These are phyloP conservation scores for Candida albicans DNA, from an alignment of 1,139 yeast species.

Conservation along the genomic window DNA sequence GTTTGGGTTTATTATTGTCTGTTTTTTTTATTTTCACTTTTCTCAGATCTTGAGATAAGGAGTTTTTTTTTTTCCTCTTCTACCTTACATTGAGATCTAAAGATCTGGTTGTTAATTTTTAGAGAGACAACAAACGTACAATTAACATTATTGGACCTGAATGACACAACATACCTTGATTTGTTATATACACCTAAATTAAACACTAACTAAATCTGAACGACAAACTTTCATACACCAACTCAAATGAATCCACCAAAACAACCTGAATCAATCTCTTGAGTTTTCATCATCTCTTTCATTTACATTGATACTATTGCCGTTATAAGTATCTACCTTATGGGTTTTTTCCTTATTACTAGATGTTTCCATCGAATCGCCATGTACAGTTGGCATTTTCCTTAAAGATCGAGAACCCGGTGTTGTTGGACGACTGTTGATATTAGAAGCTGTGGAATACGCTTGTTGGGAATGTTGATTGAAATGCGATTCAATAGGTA, in stretches of 20 bases:
- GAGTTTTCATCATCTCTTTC: slow-evolving; percentile 18
- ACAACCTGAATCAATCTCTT: not conserved
- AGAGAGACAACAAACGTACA: too few species aligned
- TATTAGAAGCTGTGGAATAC: slow-evolving; percentile 7
- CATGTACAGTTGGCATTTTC: slow-evolving; percentile 24
- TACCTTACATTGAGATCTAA: too few species aligned
- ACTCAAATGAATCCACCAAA: not conserved
- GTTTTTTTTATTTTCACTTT: too few species aligned
- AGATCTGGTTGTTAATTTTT: too few species aligned
- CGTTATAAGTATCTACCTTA: slow-evolving; percentile 21
- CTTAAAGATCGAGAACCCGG: slow-evolving; percentile 21
- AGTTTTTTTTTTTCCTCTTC: too few species aligned
- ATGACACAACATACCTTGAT: too few species aligned
- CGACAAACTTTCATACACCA: too few species aligned
- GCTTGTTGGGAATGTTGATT: slow-evolving; percentile 2
- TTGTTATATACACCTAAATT: too few species aligned
- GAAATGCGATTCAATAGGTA: slow-evolving; percentile 7
- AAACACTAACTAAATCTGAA: too few species aligned
- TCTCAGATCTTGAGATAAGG: too few species aligned
- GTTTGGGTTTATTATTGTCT: too few species aligned
- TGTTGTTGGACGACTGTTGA: slow-evolving; percentile 18
- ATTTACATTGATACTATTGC: slow-evolving; percentile 21
- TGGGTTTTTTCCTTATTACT: slow-evolving; percentile 8
- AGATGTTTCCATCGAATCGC: slow-evolving; percentile 6
- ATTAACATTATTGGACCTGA: too few species aligned